These are phyloP conservation scores for Leishmania lainsoni DNA, from an alignment of 208 protist genomes.

Conservation along the genomic window DNA sequence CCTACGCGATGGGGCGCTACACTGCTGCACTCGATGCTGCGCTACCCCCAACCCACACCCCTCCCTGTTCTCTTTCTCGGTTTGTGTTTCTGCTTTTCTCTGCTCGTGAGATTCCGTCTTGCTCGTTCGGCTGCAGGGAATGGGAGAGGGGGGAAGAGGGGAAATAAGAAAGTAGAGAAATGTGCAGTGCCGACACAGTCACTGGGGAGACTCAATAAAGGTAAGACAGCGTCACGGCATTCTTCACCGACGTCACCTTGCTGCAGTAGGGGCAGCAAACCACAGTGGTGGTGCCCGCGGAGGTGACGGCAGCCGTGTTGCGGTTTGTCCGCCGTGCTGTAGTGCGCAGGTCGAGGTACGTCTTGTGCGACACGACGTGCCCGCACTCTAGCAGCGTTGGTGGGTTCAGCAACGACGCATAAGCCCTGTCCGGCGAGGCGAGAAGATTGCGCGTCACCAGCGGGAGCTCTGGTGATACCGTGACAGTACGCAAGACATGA, in stretches of 20 bases:
- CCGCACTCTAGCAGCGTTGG: conserved; percentile 76
- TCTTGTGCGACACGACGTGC: conserved; percentile 73
- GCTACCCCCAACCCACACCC: neutral
- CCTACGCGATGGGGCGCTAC: neutral
- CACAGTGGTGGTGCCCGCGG: conserved; percentile 2
- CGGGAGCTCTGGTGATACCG: conserved; percentile 9
- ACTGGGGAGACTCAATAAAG: conserved; percentile 39
- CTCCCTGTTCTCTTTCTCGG: neutral
- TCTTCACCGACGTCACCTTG: conserved; percentile 35
- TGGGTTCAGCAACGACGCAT: conserved; percentile 45
- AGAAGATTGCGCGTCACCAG: conserved; percentile 44
- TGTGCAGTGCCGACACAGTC: neutral
- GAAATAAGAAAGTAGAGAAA: neutral
- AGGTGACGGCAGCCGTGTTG: neutral
- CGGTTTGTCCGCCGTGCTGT: conserved; percentile 30
- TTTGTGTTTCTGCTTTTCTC: neutral
- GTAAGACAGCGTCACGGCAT: conserved; percentile 58
- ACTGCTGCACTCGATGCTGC: neutral
- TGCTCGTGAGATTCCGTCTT: neutral
- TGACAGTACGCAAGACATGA: conserved; percentile 4
- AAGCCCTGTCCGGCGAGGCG: conserved; percentile 7
- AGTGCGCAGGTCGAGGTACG: conserved; percentile 40
- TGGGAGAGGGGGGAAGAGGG: neutral
- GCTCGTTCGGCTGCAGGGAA: neutral
- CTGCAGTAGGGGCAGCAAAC: conserved; percentile 81